A percentile compares a stretch with the other conserved stretches of the same genome.
phyloP scores from a whole-genome alignment of 148 eudicot genomes.

The Rhododendron simsii region DNA sequence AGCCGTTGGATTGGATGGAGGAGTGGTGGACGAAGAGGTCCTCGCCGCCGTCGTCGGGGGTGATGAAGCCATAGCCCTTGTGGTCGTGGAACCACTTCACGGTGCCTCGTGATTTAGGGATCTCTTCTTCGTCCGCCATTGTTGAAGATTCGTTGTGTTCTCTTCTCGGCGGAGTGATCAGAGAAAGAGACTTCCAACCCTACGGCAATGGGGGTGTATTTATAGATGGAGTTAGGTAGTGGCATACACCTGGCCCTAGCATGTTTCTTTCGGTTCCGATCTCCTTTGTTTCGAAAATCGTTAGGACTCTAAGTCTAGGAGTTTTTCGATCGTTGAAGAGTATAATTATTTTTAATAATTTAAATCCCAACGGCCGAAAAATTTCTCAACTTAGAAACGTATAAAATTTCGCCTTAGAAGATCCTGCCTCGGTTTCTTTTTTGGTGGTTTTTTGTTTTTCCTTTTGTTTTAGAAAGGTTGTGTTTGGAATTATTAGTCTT shows the following conservation, averaged over 20 bases:
- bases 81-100: conserved; percentile 48
- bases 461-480: too few relatives aligned
- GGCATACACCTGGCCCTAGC: background rate
- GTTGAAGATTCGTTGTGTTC: background rate
- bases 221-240: background rate
- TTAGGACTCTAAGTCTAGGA: accelerated
- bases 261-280: too few relatives aligned
- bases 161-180: background rate
- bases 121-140: conserved; percentile 33
- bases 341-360: too few relatives aligned
- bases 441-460: too few relatives aligned
- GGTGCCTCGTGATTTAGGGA: conserved; percentile 22
- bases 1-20: conserved; percentile 56
- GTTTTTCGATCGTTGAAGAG: too few relatives aligned
- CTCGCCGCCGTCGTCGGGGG: conserved; percentile 47
- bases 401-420: too few relatives aligned
- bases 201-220: background rate
- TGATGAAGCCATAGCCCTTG: conserved; percentile 78
- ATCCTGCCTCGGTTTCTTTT: too few relatives aligned
- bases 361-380: too few relatives aligned
- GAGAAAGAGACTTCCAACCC: too few relatives aligned
- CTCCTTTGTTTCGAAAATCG: accelerated
- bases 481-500: too few relatives aligned
- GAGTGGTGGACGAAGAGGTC: conserved; percentile 75
- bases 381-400: accelerated